These are phyloP conservation scores for Castanea sativa DNA, from an alignment of 306 rosid genomes.

Conservation along the genomic window DNA sequence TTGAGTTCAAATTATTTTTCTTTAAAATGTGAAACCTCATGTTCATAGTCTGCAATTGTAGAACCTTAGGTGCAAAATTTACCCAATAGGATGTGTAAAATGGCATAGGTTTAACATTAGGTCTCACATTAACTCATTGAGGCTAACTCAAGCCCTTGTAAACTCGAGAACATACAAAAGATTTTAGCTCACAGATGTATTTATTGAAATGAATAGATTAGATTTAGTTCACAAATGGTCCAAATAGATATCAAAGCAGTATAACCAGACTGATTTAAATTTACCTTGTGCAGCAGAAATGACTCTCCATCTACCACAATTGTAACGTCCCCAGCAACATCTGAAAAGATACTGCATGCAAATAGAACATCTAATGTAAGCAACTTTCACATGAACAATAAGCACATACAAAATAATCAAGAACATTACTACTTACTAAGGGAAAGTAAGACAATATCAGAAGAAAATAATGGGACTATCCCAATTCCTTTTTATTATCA, in stretches of 20 bases:
- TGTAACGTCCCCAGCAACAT: conserved; percentile 89
- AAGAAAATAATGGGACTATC: background rate
- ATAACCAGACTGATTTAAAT: background rate
- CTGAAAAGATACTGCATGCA: conserved; percentile 70
- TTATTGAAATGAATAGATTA: conserved; percentile 1
- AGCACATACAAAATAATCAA: background rate
- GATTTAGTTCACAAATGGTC: background rate
- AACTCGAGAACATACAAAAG: conserved; percentile 3
- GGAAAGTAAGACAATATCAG: background rate
- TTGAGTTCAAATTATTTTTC: conserved; percentile 5
- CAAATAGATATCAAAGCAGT: background rate
- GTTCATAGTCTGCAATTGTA: background rate
- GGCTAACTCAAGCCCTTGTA: background rate
- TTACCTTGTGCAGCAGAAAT: conserved; percentile 84
- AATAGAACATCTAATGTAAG: background rate
- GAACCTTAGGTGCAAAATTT: background rate
- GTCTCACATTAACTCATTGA: background rate
- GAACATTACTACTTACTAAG: background rate
- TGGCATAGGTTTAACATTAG: background rate
- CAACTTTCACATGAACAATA: conserved; percentile 9
- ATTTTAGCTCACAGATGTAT: background rate
- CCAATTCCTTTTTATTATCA: background rate
- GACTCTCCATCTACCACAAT: conserved; percentile 73
- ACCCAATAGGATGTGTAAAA: background rate
- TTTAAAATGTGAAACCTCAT: background rate